phyloP scores from a whole-genome alignment of 2,329 filamentous ascomycete species.

The Fusarium metavorans region DNA sequence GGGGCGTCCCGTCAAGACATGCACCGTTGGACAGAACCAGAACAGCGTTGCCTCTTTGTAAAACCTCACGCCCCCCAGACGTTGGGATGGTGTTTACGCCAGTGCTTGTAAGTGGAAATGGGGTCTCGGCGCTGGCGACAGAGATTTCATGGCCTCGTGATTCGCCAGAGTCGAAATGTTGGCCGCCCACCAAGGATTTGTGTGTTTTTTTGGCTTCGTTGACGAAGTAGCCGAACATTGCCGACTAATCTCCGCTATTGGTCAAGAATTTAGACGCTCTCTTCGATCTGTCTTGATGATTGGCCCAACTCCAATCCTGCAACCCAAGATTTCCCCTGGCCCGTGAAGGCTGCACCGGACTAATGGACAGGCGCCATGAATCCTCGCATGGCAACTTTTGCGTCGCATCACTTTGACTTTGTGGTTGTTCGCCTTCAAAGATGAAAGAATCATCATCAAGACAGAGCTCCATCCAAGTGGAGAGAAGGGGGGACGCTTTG shows the following conservation, averaged over 20 bases:
- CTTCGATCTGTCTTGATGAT: conserved; percentile 11
- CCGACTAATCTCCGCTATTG: conserved; percentile 44
- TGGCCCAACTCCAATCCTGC: conserved; percentile 27
- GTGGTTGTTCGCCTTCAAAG: conserved; percentile 5
- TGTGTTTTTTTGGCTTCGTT: conserved; percentile 15
- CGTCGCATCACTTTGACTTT: conserved; percentile 17
- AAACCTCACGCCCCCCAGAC: conserved; percentile 21
- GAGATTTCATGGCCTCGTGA: conserved; percentile 41
- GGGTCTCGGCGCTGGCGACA: conserved; percentile 29
- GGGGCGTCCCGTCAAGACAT: conserved; percentile 19
- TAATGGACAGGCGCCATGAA: conserved; percentile 34
- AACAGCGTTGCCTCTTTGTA: conserved; percentile 25
- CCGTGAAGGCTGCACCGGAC: conserved; percentile 33
- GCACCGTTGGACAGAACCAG: conserved; percentile 21
- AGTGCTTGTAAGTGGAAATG: conserved; percentile 38
- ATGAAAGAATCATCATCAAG: not conserved
- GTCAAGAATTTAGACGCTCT: not conserved
- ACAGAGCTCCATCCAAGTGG: conserved; percentile 12
- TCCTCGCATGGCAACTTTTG: not conserved
- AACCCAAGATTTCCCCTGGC: conserved; percentile 35
- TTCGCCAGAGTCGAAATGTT: conserved; percentile 29
- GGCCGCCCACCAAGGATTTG: conserved; percentile 15
- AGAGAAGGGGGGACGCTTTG: conserved; percentile 18
- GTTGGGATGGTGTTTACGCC: conserved; percentile 15
- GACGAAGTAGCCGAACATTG: conserved; percentile 38